Percentiles rank a stretch among this genome's conserved stretches.
phyloP scores from a whole-genome alignment of 192 early-diverging fungal genomes.

The Gorgonomyces haynaldii region DNA sequence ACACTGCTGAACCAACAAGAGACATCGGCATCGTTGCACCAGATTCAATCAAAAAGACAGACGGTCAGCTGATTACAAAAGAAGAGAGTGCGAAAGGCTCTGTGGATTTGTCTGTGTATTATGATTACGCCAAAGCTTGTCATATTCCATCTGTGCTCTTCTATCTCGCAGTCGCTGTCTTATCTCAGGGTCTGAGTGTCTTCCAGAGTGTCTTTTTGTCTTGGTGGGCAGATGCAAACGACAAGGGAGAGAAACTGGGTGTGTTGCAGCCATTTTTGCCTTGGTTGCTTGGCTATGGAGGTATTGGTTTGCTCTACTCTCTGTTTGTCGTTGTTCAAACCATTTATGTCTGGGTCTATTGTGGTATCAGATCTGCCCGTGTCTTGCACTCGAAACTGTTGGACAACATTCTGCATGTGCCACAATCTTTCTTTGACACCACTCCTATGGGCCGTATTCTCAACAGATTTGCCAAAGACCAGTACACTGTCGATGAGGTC shows the following conservation, averaged over 20 bases:
- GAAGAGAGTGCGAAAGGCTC: slow-evolving; percentile 77
- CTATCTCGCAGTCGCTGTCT: slow-evolving; percentile 42
- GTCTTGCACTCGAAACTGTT: slow-evolving; percentile 67
- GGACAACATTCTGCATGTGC: slow-evolving; percentile 53
- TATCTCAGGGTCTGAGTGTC: slow-evolving; percentile 29
- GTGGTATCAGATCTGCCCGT: slow-evolving; percentile 67
- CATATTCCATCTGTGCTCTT: slow-evolving; percentile 40
- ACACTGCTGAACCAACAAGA: slow-evolving; percentile 3
- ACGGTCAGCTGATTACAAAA: slow-evolving; percentile 46
- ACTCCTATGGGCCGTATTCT: slow-evolving; percentile 77
- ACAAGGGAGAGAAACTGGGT: slow-evolving; percentile 13
- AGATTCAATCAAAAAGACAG: slow-evolving; percentile 6
- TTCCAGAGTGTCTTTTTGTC: slow-evolving; percentile 38
- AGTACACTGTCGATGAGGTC: slow-evolving; percentile 64
- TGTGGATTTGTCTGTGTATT: slow-evolving; percentile 72
- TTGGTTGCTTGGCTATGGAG: slow-evolving; percentile 69
- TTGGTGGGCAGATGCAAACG: slow-evolving; percentile 38
- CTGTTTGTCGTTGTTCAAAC: slow-evolving; percentile 53
- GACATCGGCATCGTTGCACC: neutral
- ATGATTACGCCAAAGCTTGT: slow-evolving; percentile 68
- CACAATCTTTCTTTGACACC: slow-evolving; percentile 69
- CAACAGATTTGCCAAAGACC: slow-evolving; percentile 83
- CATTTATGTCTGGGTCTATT: slow-evolving; percentile 64
- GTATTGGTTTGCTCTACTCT: slow-evolving; percentile 60
- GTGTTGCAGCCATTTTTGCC: neutral